A percentile compares a stretch with the other conserved stretches of the same genome.
Conservation (phyloP, 2,329 filamentous ascomycete genomes). For the Diplodia corticola region DNA sequence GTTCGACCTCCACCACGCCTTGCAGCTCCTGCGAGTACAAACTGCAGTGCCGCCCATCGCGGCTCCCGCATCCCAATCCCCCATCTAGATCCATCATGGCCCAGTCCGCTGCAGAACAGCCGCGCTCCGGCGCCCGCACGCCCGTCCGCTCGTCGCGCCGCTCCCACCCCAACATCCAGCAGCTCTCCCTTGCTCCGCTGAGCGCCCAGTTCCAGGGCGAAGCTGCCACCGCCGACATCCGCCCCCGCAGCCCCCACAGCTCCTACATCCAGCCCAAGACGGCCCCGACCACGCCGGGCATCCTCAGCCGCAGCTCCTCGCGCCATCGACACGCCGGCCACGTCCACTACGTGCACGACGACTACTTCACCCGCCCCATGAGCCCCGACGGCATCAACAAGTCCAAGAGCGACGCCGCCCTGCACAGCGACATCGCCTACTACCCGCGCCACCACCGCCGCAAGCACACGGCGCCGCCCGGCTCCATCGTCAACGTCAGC, state of each 20-base stretch:
- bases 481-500: constrained; percentile 31
- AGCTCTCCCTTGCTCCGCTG: constrained; percentile 62
- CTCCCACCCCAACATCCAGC: constrained; percentile 60
- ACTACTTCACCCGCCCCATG: constrained; percentile 12
- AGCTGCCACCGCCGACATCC: constrained; percentile 40
- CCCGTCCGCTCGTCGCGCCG: constrained; percentile 43
- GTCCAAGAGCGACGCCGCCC: constrained; percentile 48
- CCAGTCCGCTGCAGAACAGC: constrained; percentile 10
- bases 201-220: constrained; percentile 55
- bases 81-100: constrained; percentile 15
- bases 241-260: constrained; percentile 35
- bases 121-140: constrained; percentile 12
- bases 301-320: constrained; percentile 45
- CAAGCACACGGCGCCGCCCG: constrained; percentile 27
- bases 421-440: constrained; percentile 32
- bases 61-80: neutral
- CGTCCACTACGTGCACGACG: constrained; percentile 23
- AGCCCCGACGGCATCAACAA: constrained; percentile 40
- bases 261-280: constrained; percentile 53
- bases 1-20: constrained; percentile 8
- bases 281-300: constrained; percentile 51
- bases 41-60: neutral
- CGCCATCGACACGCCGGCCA: constrained; percentile 38
- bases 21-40: constrained; percentile 4
- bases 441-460: constrained; percentile 31